A percentile compares a stretch with the other conserved stretches of the same genome.
These are phyloP conservation scores for Rhodotorula taiwanensis DNA, from an alignment of 768 basidiomycete species.

Conservation along the genomic window DNA sequence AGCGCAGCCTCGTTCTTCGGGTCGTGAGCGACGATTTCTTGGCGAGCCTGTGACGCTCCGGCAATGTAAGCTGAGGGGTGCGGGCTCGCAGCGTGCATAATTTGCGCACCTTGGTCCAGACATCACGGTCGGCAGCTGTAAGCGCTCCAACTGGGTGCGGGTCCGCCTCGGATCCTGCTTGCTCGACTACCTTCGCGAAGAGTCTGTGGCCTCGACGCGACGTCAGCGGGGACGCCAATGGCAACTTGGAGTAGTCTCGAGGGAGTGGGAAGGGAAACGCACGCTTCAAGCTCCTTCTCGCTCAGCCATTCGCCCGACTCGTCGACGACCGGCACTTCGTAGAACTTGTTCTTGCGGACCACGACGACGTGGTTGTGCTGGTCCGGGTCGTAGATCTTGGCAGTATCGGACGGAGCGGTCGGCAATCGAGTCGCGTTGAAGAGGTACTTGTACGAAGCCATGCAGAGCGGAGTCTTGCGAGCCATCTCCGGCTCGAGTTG, in stretches of 20 bases:
- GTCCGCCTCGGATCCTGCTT: slow-evolving; percentile 53
- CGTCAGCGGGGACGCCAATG: no score
- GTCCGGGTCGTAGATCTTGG: slow-evolving; percentile 66
- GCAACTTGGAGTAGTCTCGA: no score
- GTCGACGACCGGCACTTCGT: slow-evolving; percentile 64
- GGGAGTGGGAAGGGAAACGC: slow-evolving; percentile 34
- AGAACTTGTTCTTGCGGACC: slow-evolving; percentile 85
- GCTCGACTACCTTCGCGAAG: slow-evolving; percentile 65
- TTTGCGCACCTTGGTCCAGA: slow-evolving; percentile 61
- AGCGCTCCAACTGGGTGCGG: slow-evolving; percentile 65
- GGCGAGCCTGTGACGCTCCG: slow-evolving; percentile 7
- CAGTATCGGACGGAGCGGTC: slow-evolving; percentile 70
- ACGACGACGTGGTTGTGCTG: slow-evolving; percentile 82
- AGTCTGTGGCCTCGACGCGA: slow-evolving; percentile 43
- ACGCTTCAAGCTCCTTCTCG: slow-evolving; percentile 74
- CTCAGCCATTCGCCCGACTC: slow-evolving; percentile 63
- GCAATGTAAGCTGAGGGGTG: no score
- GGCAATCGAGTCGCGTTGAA: slow-evolving; percentile 94
- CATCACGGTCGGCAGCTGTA: slow-evolving; percentile 80
- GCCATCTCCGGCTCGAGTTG: slow-evolving; percentile 82
- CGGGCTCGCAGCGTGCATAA: no score
- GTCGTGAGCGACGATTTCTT: slow-evolving; percentile 40
- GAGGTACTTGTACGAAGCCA: slow-evolving; percentile 93
- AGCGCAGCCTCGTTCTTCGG: slow-evolving; percentile 45
- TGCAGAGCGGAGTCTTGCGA: slow-evolving; percentile 68